Evolutionary conservation across 1,139 yeast species (phyloP), one percentile per base, ranked within the genome.

Genomic region (Debaryomycetaceae sp.): DNA sequence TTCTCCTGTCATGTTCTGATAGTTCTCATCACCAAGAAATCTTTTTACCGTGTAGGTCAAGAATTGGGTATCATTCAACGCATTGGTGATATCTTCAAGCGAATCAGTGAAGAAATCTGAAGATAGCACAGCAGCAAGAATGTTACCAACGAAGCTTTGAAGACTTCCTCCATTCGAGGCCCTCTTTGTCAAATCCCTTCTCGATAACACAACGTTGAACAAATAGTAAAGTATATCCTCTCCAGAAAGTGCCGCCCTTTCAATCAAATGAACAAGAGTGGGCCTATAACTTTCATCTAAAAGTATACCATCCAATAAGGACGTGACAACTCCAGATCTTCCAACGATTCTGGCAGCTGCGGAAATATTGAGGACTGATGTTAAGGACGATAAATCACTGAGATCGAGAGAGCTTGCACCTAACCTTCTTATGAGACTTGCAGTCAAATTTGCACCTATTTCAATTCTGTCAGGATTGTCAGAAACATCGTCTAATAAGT

Each of bases 21-120:
- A 74, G 5, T 62, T 55, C 41, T 66, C 69, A 46, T 66, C 60
- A 8, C 72, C 64, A 39, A 74, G 50, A 49, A 71, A 62, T 40
- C 66, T 51, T 54, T 74, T 71, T 27, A 69, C 56, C 5, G 66
- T 59, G 52, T 72, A 69, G 22, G 68, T 70, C n/a, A 65, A 66
- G 43, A 74, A 58, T 7, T 73, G 75, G 6, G 78, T 72, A 47
- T 72, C 70, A 56, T 74, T 74, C 46, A 74, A 65, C 5, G 77
- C 73, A 41, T 60, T 57, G 38, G 69, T 55, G 6, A 62, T 53
- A 43, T 63, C 72, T 24, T 52, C 54, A 23, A 70, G 56, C 5
- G 65, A 51, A 37, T 53, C 48, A 34, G 55, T 55, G 41, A 71
- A 60, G 5, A 64, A 29, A n/a, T 56, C 45, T 2, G 76, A 69